These are phyloP conservation scores for Iris pallida DNA, from an alignment of 116 monocot genomes.

Conservation along the genomic window DNA sequence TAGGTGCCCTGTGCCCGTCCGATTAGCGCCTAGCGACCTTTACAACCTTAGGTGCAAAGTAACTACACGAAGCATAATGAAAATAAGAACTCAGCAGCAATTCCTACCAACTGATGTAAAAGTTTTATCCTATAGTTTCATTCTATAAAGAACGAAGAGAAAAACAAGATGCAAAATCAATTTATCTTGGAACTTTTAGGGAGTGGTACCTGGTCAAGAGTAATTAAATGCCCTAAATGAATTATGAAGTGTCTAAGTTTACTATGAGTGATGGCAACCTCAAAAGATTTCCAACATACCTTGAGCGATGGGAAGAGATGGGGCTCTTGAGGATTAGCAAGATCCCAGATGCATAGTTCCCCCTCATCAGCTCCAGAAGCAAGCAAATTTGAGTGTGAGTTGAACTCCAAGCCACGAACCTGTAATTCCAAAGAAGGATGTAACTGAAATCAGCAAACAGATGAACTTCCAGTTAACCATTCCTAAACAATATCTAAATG, in stretches of 20 bases:
- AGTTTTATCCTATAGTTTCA: too few species aligned
- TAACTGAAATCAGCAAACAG: neutral
- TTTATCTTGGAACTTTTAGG: neutral
- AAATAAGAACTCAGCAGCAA: too few species aligned
- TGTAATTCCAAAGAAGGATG: slow-evolving; percentile 8
- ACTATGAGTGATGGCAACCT: neutral
- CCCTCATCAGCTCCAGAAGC: slow-evolving; percentile 96
- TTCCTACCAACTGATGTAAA: too few species aligned
- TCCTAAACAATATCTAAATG: neutral
- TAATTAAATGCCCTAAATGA: neutral
- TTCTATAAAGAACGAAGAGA: neutral
- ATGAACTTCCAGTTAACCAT: neutral
- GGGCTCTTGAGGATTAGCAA: slow-evolving; percentile 66
- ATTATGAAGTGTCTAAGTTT: neutral
- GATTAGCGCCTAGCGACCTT: too few species aligned
- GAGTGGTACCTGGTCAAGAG: neutral
- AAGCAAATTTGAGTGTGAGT: slow-evolving; percentile 48
- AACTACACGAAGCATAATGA: too few species aligned
- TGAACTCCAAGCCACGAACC: slow-evolving; percentile 86
- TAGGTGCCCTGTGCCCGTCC: too few species aligned
- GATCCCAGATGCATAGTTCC: slow-evolving; percentile 83
- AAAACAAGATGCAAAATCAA: neutral
- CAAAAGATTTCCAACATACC: slow-evolving; percentile 26
- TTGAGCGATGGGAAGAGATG: slow-evolving; percentile 64
- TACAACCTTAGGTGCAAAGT: too few species aligned